phyloP scores from a whole-genome alignment of 2,329 filamentous ascomycete species.

The Hymenoscyphus albidus region DNA sequence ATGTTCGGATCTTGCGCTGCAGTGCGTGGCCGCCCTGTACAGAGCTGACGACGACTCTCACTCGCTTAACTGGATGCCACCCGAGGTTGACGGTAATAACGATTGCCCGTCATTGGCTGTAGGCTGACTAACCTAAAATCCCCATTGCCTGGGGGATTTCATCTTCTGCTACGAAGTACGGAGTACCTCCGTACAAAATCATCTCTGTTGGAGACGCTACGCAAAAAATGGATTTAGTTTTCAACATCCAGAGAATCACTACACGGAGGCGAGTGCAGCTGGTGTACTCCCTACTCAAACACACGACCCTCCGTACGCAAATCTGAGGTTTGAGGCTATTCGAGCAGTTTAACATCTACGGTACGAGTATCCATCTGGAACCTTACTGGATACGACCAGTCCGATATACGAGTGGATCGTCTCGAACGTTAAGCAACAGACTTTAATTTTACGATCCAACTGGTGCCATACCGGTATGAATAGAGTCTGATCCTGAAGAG shows the following conservation, averaged over 20 bases:
- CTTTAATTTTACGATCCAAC: neutral
- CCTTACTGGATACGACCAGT: neutral
- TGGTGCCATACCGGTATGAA: neutral
- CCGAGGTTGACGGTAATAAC: neutral
- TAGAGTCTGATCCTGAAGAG: neutral
- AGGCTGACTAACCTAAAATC: neutral
- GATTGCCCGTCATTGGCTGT: neutral
- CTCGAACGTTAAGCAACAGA: neutral
- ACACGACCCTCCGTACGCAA: no score
- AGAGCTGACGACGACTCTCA: slow-evolving; percentile 12
- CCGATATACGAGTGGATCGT: neutral
- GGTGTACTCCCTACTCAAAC: no score
- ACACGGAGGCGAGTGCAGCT: no score
- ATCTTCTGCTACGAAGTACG: no score
- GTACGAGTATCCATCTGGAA: neutral
- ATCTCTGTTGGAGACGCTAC: no score
- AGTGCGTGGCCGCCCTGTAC: slow-evolving; percentile 12
- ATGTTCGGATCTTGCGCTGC: slow-evolving; percentile 2
- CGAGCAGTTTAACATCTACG: no score
- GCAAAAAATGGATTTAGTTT: no score
- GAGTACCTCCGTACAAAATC: no score
- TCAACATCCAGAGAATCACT: no score
- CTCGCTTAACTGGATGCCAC: neutral
- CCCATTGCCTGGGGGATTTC: neutral
- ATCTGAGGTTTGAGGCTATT: no score